Evolutionary conservation across 2,329 filamentous ascomycete genomes (phyloP).

Genomic region (Penicillium fuscoglaucum): DNA sequence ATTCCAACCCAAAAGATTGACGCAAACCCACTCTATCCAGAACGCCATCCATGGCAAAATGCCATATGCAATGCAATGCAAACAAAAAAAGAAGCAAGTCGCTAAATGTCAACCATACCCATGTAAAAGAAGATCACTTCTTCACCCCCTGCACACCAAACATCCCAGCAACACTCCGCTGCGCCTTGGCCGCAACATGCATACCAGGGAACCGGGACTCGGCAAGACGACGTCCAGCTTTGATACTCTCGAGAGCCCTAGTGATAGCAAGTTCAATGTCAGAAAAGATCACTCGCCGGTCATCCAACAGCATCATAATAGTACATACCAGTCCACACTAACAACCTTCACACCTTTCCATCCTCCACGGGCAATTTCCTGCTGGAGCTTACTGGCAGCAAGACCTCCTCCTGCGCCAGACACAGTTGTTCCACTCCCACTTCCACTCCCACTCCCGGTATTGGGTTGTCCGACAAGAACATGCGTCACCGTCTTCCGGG

Average conservation of each 20-base stretch:
- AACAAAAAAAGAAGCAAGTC: neutral
- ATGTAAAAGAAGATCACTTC: neutral
- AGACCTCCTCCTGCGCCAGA: constrained; percentile 70
- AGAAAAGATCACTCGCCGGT: constrained; percentile 19
- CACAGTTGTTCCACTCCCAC: neutral
- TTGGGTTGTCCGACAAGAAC: constrained; percentile 72
- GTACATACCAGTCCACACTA: constrained; percentile 71
- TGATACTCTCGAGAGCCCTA: constrained; percentile 82
- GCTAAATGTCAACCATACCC: neutral
- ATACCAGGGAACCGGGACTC: constrained; percentile 70
- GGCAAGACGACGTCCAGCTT: constrained; percentile 69
- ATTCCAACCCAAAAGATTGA: neutral
- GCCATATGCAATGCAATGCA: constrained; percentile 5
- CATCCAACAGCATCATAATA: constrained; percentile 11
- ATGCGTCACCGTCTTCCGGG: constrained; percentile 75
- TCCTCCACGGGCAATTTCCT: constrained; percentile 68
- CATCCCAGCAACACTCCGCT: constrained; percentile 64
- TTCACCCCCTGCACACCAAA: constrained; percentile 33
- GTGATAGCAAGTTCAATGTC: neutral
- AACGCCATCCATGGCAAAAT: neutral
- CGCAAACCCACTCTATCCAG: neutral
- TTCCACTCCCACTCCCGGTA: constrained; percentile 26
- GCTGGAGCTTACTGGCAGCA: constrained; percentile 75
- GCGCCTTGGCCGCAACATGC: constrained; percentile 61
- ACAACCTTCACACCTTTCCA: constrained; percentile 77